These are phyloP conservation scores for Canna indica DNA, from an alignment of 176 grass and related monocot genomes.

Conservation along the genomic window DNA sequence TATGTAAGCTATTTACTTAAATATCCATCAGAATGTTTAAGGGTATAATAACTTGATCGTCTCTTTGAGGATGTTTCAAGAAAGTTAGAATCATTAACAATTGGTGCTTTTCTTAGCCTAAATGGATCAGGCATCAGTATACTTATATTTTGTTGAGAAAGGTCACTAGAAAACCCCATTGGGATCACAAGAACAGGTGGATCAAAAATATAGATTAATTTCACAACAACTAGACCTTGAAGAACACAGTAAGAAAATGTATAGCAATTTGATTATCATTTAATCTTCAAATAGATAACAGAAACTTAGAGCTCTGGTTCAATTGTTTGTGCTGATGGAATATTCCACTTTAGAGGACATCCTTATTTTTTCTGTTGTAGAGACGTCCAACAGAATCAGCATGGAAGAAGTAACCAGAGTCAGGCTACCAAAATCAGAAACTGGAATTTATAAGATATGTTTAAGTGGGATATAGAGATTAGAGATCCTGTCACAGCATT, in stretches of 20 bases:
- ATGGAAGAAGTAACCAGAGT: background rate
- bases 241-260: background rate
- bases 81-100: background rate
- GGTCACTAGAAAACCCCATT: background rate
- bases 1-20: too few species aligned
- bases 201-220: background rate
- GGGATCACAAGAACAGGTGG: background rate
- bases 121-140: background rate
- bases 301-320: background rate
- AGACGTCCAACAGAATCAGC: background rate
- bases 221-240: background rate
- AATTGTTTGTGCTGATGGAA: background rate
- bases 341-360: background rate
- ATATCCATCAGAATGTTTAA: too few species aligned
- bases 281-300: background rate
- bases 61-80: background rate
- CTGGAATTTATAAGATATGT: background rate
- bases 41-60: background rate
- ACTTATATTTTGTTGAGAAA: background rate
- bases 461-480: background rate
- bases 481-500: too few species aligned
- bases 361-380: background rate
- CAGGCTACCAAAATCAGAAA: background rate
- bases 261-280: background rate
- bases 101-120: background rate